Evolutionary conservation across 352 stramenopile species (phyloP), one percentile per base, ranked within the genome.

Genomic region (Phytophthora pini): DNA sequence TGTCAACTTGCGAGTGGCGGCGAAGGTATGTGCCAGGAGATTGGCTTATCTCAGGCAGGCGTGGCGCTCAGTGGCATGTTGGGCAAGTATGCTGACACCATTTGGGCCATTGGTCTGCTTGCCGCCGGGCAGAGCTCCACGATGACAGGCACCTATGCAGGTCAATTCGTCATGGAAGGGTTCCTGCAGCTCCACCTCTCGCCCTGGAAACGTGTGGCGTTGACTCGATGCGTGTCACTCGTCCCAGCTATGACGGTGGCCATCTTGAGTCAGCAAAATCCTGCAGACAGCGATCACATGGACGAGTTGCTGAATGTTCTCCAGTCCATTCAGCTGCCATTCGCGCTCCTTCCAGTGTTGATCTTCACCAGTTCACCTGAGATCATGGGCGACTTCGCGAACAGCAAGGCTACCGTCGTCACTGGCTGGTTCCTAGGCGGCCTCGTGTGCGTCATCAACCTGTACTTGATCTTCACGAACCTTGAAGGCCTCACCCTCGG

Each of bases 121-220:
- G 97, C 97, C 5, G 93, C 97, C 11, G 97, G 97, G 22, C 97
- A 99, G 65, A 96, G 84, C 68, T 95, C 88, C 31, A 98, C 96
- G 22, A 99, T 99, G 88, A 98, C 97, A 2, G 97, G 95, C 27
- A 99, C 97, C 5, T 99, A 98, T 68, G 96, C 97, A 0, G 97
- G 97, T 10, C 97, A 99, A 73, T 98, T 98, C 55, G 94, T 99
- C 27, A 99, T 99, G 95, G 93, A 98, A 77, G 96, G 96, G 1
- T 99, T 99, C 56, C 72, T 98, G n/a, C 82, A 98, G 47, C 74
- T 98, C 26, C 82, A 88, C 32, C 58, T 99, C 9, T 82, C 94
- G 5, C 80, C 93, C 17, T 89, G 84, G 84, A 92, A 92, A 61
- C 84, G 84, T 53, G 84, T 92, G 10, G 78, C 79, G 0, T 58